phyloP scores from a whole-genome alignment of 2,329 filamentous ascomycete genomes.

The Fusarium albidum region DNA sequence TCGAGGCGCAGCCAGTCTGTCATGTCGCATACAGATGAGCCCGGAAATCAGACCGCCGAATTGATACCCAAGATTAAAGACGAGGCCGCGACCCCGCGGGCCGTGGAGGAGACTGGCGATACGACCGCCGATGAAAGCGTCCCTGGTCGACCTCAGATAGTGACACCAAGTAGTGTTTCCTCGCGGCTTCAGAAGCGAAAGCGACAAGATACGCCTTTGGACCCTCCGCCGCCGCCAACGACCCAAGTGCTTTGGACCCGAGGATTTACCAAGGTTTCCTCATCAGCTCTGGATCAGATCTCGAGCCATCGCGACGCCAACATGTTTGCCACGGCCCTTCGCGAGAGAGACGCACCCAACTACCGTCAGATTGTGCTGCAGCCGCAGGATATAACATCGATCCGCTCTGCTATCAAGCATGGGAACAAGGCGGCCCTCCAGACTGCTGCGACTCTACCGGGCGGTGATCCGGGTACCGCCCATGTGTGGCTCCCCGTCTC shows the following conservation, averaged over 20 bases:
- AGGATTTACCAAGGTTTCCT: conserved; percentile 76
- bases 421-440: conserved; percentile 72
- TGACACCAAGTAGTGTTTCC: conserved; percentile 49
- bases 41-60: conserved; percentile 52
- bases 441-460: conserved; percentile 67
- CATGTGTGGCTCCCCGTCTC: conserved; percentile 73
- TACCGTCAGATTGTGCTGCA: conserved; percentile 78
- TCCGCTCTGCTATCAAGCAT: conserved; percentile 77
- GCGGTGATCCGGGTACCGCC: conserved; percentile 63
- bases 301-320: conserved; percentile 80
- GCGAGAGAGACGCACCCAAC: conserved; percentile 77
- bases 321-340: conserved; percentile 79
- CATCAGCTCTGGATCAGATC: conserved; percentile 78
- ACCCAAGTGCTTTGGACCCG: conserved; percentile 79
- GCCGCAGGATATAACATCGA: conserved; percentile 80
- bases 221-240: conserved; percentile 63
- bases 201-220: conserved; percentile 58
- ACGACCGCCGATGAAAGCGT: conserved; percentile 64
- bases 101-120: conserved; percentile 63
- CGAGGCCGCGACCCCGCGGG: conserved; percentile 64
- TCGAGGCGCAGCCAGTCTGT: conserved; percentile 56
- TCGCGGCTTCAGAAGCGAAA: conserved; percentile 62
- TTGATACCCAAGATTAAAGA: conserved; percentile 61
- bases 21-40: conserved; percentile 57
- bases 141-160: conserved; percentile 48